Evolutionary conservation across 2,329 filamentous ascomycete species (phyloP), one percentile per base, ranked within the genome.

Genomic region (Xylariaceae sp.): DNA sequence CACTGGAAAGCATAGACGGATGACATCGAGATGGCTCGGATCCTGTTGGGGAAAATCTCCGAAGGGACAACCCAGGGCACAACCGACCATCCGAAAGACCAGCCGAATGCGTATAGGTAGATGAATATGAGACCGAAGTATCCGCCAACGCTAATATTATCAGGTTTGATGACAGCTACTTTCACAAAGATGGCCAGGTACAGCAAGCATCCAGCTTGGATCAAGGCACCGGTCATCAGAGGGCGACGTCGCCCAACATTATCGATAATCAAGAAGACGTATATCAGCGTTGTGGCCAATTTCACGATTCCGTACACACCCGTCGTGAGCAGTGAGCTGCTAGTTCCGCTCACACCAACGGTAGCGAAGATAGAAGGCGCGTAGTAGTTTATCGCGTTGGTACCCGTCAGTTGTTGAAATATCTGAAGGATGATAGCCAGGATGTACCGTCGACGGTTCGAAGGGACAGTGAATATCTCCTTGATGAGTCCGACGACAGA

Each of bases 41-140:
- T 80, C 65, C 83, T 84, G 52, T 81, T 77, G 56, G 85, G 79
- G 64, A 88, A 89, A 72, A 90, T 88, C 64, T 90, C 85, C 0
- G 75, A 75, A 69, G 87, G 87, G 59, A 86, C 68, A 19, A 90
- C 83, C 86, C 86, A 90, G 0, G 85, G 85, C 0, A 82, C 86
- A 2, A 83, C 83, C 59, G 86, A 86, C 83, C 83, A 87, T 0
- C 78, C 77, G 0, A 79, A 83, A 0, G 82, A 86, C 67, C 89
- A 90, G 63, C 83, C 82, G 0, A 76, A 79, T 0, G 84, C 86
- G 80, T 82, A 88, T 0, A 88, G 72, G 58, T 87, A 88, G 69
- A 88, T 86, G 72, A 88, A 86, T 64, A 83, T 80, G 48, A 85
- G 74, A 25, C 81, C 80, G 0, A 77, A 77, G 44, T 81, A 78